Base-by-base conservation (phyloP, 1,284 basidiomycete species). In the Exobasidium cylindrosporum region DNA sequence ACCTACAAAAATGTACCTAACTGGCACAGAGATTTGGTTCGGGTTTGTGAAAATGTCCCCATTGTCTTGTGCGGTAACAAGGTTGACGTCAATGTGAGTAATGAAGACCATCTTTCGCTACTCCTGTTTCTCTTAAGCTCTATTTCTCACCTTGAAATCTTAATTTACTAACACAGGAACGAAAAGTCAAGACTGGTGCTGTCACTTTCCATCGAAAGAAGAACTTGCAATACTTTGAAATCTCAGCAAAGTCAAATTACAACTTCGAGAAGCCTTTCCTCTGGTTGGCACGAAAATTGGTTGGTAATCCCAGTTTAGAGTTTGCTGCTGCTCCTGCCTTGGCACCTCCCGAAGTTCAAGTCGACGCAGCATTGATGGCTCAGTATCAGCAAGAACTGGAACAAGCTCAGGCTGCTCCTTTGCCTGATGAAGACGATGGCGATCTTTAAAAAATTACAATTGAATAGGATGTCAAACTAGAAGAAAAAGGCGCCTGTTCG, bases 141-240 rank as follows among this genome's bases (percentile, higher is more conserved):
- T 50, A 50, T 92, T 24, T 40, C 23, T 28, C 21, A 3, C 14
- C 32, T 43, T 21, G 10, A 17, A 7, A 54, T 47, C 30, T 54
- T 24, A 58, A 35, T 31, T 68, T 44, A 11, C 24, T 49, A 26
- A 11, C 7, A 40, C 80, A 97, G 94, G 96, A 99, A 84, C 91
- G 96, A 72, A 99, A 99, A 87, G 96, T 99, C 73, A 99, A 98
- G 87, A 98, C 95, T 44, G 91, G 90, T 61, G 88, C 90, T 60
- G 95, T 98, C 65, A 99, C 96, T 62, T 99, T 98, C 90, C 96
- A 98, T 86, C 87, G 96, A 81, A 99, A 99, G 90, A 99, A 99
- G 87, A 97, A 96, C 84, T 87, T 99, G 64, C 96, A 98, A 82
- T 99, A 99, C 86, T 98, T 95, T 81, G 96, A 99, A 81, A 98